Base-by-base conservation (phyloP, 768 basidiomycete genomes). In the Boletus rufocinnamomeus region DNA sequence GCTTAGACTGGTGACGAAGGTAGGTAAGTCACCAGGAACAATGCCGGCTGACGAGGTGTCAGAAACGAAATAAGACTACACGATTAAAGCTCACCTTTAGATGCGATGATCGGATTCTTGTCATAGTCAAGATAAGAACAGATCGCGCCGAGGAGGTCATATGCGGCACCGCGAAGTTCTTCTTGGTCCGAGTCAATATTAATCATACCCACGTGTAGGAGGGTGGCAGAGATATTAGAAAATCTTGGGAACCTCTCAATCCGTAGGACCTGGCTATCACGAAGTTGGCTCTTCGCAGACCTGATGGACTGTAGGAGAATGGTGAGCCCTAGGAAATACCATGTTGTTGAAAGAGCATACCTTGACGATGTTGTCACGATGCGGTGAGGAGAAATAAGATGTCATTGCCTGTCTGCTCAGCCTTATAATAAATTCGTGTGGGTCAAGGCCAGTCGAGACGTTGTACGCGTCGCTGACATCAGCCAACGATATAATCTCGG, bases 401-500 rank as follows among this genome's bases (percentile, higher is more conserved):
- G 88, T 91, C 10, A 82, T 78, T 6, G 86, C 87, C 59, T 90
- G 88, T 58, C 82, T 79, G 57, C 82, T 84, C 46, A 88, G 81
- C 45, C 92, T 82, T 60, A 94, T 85, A 60, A 93, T 88, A 66
- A 95, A 94, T 66, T 94, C 90, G 54, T 87, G 68, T n/a, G 79
- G 77, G 52, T 93, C 90, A 17, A 85, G 82, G 8, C 89, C 89
- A 17, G 86, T 89, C 2, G 86, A 84, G 23, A 93, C 85, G 46
- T 89, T 89, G 73, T 93, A 90, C 1, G 92, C 83, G 64, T 97
- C 94, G 73, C 91, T 92, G 61, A 97, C 82, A 58, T 95, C 93
- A 4, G 82, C 74, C 27, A 95, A 74, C 7, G 84, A 81, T 54
- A 95, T 86, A 54, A 96, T 84, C 65, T 97, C 94, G 1, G 88